Evolutionary conservation across 495 filamentous ascomycete species (phyloP).

Genomic region (Aspergillus incahuasiensis): DNA sequence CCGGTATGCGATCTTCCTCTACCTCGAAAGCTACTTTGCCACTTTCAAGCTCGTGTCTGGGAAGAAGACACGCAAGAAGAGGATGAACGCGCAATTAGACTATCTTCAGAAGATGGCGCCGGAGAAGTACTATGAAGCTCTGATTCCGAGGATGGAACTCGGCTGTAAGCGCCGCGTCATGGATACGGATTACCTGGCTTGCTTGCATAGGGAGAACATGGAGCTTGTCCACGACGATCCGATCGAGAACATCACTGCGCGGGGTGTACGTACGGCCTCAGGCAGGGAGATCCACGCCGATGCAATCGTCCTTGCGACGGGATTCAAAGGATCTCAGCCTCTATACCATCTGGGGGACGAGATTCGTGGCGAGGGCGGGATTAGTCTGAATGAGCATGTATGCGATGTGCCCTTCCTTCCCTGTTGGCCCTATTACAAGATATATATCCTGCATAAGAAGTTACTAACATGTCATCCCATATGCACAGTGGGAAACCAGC

Average conservation of each 20-base stretch:
- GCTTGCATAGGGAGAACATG: slow-evolving; percentile 41
- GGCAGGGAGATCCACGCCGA: slow-evolving; percentile 36
- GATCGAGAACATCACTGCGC: slow-evolving; percentile 22
- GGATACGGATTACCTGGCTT: slow-evolving; percentile 45
- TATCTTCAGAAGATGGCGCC: slow-evolving; percentile 46
- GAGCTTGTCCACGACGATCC: slow-evolving; percentile 44
- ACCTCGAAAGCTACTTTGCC: slow-evolving; percentile 32
- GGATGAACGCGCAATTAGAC: slow-evolving; percentile 26
- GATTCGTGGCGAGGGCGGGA: slow-evolving; percentile 39
- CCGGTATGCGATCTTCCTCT: slow-evolving; percentile 21
- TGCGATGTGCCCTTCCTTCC: background rate
- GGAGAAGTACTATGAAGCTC: slow-evolving; percentile 49
- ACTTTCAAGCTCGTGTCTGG: slow-evolving; percentile 29
- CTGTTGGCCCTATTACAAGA: background rate
- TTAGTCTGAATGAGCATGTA: slow-evolving; percentile 37
- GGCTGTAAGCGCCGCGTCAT: slow-evolving; percentile 51
- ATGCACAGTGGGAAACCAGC: slow-evolving; percentile 26
- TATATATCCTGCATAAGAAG: too few species aligned
- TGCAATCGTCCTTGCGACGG: slow-evolving; percentile 44
- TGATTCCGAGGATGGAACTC: slow-evolving; percentile 50
- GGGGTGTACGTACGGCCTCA: slow-evolving; percentile 20
- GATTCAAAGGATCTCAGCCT: slow-evolving; percentile 23
- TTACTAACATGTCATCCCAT: background rate
- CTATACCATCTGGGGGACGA: slow-evolving; percentile 14
- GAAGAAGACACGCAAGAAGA: slow-evolving; percentile 26